phyloP scores from a whole-genome alignment of 1,284 basidiomycete genomes.

The Cutaneotrichosporon sp. region DNA sequence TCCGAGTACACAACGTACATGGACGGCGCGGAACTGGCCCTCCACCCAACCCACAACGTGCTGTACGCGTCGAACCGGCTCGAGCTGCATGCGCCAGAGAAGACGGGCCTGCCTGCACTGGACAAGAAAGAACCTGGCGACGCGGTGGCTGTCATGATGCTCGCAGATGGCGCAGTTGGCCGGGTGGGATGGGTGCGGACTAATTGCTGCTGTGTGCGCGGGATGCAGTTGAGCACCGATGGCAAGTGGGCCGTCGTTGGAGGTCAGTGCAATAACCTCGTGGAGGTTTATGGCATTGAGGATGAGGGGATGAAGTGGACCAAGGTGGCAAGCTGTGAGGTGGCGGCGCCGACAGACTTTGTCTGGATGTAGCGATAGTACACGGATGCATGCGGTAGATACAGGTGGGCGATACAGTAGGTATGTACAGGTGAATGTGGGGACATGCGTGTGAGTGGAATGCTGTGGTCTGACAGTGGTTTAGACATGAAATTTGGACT shows the following conservation, averaged over 20 bases:
- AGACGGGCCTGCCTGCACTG: constrained; percentile 22
- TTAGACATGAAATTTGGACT: no score
- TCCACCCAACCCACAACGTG: constrained; percentile 27
- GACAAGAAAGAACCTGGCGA: constrained; percentile 30
- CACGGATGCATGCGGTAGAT: background rate
- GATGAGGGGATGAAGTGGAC: constrained; percentile 35
- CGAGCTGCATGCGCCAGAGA: constrained; percentile 33
- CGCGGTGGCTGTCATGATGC: constrained; percentile 37
- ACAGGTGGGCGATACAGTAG: background rate
- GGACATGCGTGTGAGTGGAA: no score
- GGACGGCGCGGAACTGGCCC: constrained; percentile 39
- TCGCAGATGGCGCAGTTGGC: constrained; percentile 23
- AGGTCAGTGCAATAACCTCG: constrained; percentile 37
- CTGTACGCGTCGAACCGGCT: constrained; percentile 46
- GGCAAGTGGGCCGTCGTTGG: constrained; percentile 42
- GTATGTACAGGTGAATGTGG: background rate
- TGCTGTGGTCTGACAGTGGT: no score
- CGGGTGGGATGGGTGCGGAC: constrained; percentile 36
- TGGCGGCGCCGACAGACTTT: constrained; percentile 54
- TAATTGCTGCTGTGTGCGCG: constrained; percentile 36
- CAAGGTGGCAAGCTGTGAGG: constrained; percentile 59
- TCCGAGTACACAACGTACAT: constrained; percentile 24
- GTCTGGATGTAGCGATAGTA: constrained; percentile 27
- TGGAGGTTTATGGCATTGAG: constrained; percentile 40
- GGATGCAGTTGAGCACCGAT: constrained; percentile 38